Conservation (phyloP, 148 eudicot genomes). For the Rhododendron molle region DNA sequence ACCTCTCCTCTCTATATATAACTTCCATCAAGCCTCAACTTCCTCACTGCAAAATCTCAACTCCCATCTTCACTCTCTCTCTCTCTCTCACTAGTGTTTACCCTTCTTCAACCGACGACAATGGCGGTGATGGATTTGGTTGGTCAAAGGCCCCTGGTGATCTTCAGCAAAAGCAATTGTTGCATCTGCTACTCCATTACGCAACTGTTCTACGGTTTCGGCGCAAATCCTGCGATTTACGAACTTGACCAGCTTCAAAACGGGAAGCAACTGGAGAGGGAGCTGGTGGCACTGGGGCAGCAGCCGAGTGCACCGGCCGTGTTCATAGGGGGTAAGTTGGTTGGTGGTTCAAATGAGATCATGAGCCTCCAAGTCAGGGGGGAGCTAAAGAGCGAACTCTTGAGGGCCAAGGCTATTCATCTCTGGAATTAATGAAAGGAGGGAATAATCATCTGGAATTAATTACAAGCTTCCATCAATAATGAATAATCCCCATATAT, state of each 20-base stretch:
- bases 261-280: constrained; percentile 57
- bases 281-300: constrained; percentile 34
- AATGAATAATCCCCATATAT: neutral
- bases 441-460: neutral
- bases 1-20: constrained; percentile 5
- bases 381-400: constrained; percentile 46
- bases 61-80: neutral
- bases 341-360: constrained; percentile 75
- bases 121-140: neutral
- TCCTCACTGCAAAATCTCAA: constrained; percentile 4
- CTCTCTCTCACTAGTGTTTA: neutral
- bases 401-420: constrained; percentile 55
- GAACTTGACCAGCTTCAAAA: constrained; percentile 63
- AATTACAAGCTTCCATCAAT: neutral
- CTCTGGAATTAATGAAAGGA: neutral
- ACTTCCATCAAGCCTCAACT: neutral
- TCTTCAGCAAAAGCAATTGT: constrained; percentile 70
- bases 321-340: constrained; percentile 51
- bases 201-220: constrained; percentile 56
- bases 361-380: constrained; percentile 69
- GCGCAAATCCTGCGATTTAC: constrained; percentile 25
- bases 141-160: constrained; percentile 29
- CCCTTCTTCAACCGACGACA: neutral
- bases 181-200: constrained; percentile 59
- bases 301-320: constrained; percentile 55